Conservation (phyloP, 2,329 filamentous ascomycete genomes). For the Eurotiales sp. region DNA sequence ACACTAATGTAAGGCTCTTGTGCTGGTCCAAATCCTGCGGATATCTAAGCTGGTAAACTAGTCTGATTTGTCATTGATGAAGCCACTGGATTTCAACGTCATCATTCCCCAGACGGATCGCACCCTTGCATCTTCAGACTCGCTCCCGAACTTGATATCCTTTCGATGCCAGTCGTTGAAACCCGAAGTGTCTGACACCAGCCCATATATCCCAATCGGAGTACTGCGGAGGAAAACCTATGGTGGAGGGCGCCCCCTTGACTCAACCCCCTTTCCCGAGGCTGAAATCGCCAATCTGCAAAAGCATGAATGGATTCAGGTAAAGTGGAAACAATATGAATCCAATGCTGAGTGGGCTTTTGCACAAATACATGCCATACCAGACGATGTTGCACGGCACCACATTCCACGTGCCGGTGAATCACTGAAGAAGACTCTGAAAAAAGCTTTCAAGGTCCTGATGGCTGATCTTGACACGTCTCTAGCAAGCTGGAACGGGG, state of each 20-base stretch:
- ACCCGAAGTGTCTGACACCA: slow-evolving; percentile 13
- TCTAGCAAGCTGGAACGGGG: slow-evolving; percentile 36
- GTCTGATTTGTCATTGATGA: neutral
- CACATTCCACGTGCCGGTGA: slow-evolving; percentile 31
- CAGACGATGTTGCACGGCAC: slow-evolving; percentile 36
- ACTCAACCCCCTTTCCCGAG: slow-evolving; percentile 17
- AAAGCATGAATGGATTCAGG: slow-evolving; percentile 35
- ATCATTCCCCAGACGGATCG: neutral
- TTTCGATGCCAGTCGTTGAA: neutral
- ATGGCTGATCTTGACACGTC: slow-evolving; percentile 40
- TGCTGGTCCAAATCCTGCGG: neutral
- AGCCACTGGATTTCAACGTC: neutral
- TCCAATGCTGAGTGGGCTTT: slow-evolving; percentile 19
- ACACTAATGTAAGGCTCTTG: slow-evolving; percentile 3
- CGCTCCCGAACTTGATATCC: neutral
- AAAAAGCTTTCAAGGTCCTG: slow-evolving; percentile 34
- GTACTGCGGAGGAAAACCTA: slow-evolving; percentile 21
- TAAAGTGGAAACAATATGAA: slow-evolving; percentile 18
- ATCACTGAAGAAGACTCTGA: slow-evolving; percentile 32
- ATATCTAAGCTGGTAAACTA: too few relatives aligned
- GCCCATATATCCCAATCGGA: slow-evolving; percentile 30
- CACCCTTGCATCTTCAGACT: neutral
- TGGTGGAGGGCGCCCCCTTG: neutral
- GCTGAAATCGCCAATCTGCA: slow-evolving; percentile 26
- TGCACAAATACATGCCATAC: slow-evolving; percentile 37